These are phyloP conservation scores for Alternaria brassicicola DNA, from an alignment of 2,329 filamentous ascomycete genomes.

Conservation along the genomic window DNA sequence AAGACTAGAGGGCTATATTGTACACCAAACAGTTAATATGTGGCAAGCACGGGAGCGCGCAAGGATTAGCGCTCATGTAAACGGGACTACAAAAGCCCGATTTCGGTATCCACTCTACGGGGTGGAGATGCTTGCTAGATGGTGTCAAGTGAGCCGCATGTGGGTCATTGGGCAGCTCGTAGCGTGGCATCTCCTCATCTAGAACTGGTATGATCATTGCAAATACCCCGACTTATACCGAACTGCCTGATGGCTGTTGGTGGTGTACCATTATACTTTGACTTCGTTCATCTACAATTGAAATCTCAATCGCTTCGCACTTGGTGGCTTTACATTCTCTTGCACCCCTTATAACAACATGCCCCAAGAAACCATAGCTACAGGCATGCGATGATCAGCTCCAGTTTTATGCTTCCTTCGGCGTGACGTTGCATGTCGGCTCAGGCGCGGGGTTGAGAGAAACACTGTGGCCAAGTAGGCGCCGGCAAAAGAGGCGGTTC, in stretches of 20 bases:
- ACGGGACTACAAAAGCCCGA: not conserved
- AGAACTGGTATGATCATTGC: not conserved
- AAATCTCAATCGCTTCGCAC: not conserved
- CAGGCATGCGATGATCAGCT: not conserved
- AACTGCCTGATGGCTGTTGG: not conserved
- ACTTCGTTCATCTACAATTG: not conserved
- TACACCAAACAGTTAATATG: not conserved
- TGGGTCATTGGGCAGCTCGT: not conserved
- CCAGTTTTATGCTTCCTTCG: constrained; percentile 1
- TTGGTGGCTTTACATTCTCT: not conserved
- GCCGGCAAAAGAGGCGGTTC: constrained; percentile 16
- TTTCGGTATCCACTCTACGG: not conserved
- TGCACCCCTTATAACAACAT: not conserved
- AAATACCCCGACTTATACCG: not conserved
- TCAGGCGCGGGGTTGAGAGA: constrained; percentile 1
- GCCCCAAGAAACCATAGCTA: not conserved
- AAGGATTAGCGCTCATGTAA: not conserved
- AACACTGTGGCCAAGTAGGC: constrained; percentile 8
- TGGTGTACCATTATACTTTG: not conserved
- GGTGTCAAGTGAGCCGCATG: not conserved
- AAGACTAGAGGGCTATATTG: not conserved
- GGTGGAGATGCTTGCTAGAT: not conserved
- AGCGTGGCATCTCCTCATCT: not conserved
- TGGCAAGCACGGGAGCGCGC: not conserved
- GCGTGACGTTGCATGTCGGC: constrained; percentile 1